These are phyloP conservation scores for Claviceps sp. DNA, from an alignment of 2,329 filamentous ascomycete species.

Conservation along the genomic window DNA sequence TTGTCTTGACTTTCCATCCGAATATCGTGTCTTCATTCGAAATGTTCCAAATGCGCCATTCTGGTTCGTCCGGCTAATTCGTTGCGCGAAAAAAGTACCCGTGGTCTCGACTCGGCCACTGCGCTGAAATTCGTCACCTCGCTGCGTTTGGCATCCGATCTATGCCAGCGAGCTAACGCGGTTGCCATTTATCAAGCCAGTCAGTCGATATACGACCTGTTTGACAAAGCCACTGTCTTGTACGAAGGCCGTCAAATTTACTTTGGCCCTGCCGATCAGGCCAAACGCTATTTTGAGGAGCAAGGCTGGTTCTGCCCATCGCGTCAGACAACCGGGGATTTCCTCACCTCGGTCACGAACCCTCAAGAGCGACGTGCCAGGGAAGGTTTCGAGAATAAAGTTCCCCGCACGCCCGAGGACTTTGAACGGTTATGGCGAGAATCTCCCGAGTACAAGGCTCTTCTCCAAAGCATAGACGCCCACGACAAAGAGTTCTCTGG, in stretches of 20 bases:
- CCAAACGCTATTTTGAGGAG: slow-evolving; percentile 51
- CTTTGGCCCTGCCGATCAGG: slow-evolving; percentile 49
- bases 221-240: slow-evolving; percentile 62
- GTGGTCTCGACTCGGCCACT: slow-evolving; percentile 59
- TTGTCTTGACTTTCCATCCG: background rate
- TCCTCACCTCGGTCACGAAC: slow-evolving; percentile 56
- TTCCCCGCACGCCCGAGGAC: slow-evolving; percentile 56
- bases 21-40: background rate
- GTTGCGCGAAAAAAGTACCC: slow-evolving; percentile 29
- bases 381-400: slow-evolving; percentile 44
- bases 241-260: slow-evolving; percentile 70
- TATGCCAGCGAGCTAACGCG: slow-evolving; percentile 45
- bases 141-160: slow-evolving; percentile 50
- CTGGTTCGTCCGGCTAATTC: background rate
- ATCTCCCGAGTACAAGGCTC: slow-evolving; percentile 28
- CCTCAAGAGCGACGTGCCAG: slow-evolving; percentile 42
- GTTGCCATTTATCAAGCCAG: slow-evolving; percentile 64
- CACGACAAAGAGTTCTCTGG: slow-evolving; percentile 34
- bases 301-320: slow-evolving; percentile 56
- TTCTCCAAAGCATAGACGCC: slow-evolving; percentile 34
- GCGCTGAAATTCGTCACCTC: slow-evolving; percentile 61
- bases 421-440: slow-evolving; percentile 40
- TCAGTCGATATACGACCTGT: slow-evolving; percentile 55
- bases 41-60: background rate
- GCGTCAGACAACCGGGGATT: slow-evolving; percentile 56